Evolutionary conservation across 768 basidiomycete genomes (phyloP).

Genomic region (Mycena albidolilacea): DNA sequence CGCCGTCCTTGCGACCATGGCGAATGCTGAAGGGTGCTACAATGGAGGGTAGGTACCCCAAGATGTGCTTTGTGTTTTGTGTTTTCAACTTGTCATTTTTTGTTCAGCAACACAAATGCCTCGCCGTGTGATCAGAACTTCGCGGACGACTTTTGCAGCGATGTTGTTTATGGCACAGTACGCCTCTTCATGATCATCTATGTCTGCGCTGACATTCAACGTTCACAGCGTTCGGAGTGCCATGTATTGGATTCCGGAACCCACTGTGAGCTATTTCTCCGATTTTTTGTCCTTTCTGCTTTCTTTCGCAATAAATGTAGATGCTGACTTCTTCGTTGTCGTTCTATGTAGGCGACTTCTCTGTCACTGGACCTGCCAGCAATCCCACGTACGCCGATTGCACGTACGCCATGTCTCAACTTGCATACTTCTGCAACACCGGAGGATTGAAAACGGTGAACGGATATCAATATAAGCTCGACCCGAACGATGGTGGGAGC

Average conservation of each 20-base stretch:
- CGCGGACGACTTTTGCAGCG: constrained; percentile 10
- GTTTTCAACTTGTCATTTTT: not conserved
- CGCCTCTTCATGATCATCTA: not conserved
- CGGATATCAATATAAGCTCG: constrained; percentile 20
- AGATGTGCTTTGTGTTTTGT: not conserved
- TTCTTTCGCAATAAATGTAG: not conserved
- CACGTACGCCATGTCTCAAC: constrained; percentile 10
- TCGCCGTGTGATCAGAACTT: not conserved
- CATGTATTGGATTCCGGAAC: constrained; percentile 15
- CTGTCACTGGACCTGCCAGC: constrained; percentile 9
- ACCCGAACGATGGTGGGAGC: constrained; percentile 25
- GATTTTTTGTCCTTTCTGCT: not conserved
- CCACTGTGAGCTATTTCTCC: constrained; percentile 7
- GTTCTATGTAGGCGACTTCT: constrained; percentile 12
- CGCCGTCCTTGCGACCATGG: constrained; percentile 7
- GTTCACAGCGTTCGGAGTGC: constrained; percentile 16
- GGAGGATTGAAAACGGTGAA: constrained; percentile 7
- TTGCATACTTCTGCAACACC: not conserved
- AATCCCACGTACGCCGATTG: constrained; percentile 12
- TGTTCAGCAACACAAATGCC: constrained; percentile 14
- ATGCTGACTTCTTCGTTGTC: not conserved
- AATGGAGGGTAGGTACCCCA: constrained; percentile 10
- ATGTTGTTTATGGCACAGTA: not conserved
- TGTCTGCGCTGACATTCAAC: not conserved
- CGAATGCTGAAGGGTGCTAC: constrained; percentile 23